Conservation (phyloP, 2,329 filamentous ascomycete species). For the Diplodia corticola region DNA sequence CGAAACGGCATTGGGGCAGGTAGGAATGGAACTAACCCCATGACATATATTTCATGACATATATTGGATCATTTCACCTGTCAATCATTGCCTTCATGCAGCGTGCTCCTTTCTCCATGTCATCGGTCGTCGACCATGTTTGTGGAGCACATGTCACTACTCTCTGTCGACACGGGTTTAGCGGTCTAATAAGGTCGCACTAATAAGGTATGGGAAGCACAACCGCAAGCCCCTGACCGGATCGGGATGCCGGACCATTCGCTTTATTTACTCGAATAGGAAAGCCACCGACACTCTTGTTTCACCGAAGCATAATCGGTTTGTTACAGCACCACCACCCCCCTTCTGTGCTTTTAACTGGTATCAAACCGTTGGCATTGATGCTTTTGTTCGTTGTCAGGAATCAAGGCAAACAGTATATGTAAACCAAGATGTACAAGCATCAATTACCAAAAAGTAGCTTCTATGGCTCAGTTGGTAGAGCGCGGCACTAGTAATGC, state of each 20-base stretch:
- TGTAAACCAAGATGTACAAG: too few relatives aligned
- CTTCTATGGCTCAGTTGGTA: constrained; percentile 23
- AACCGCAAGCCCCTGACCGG: neutral
- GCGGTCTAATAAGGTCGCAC: too few relatives aligned
- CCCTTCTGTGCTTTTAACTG: neutral
- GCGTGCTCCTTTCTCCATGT: neutral
- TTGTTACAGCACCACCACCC: neutral
- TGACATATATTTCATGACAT: neutral
- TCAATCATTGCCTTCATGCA: neutral
- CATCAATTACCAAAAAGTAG: neutral
- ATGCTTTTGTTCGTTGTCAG: neutral
- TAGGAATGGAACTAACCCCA: constrained; percentile 5
- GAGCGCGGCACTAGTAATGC: constrained; percentile 24
- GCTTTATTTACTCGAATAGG: constrained; percentile 8
- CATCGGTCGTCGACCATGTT: neutral
- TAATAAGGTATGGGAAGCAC: neutral
- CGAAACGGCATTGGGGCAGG: constrained; percentile 1
- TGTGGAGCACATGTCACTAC: neutral
- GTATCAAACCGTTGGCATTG: neutral
- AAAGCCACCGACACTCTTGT: neutral
- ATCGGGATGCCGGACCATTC: neutral
- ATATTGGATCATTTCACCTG: neutral
- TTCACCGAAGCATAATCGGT: neutral
- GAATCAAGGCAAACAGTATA: too few relatives aligned
- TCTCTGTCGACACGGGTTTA: neutral